These are phyloP conservation scores for Trichoderma asperellum DNA, from an alignment of 2,329 filamentous ascomycete species.

Conservation along the genomic window DNA sequence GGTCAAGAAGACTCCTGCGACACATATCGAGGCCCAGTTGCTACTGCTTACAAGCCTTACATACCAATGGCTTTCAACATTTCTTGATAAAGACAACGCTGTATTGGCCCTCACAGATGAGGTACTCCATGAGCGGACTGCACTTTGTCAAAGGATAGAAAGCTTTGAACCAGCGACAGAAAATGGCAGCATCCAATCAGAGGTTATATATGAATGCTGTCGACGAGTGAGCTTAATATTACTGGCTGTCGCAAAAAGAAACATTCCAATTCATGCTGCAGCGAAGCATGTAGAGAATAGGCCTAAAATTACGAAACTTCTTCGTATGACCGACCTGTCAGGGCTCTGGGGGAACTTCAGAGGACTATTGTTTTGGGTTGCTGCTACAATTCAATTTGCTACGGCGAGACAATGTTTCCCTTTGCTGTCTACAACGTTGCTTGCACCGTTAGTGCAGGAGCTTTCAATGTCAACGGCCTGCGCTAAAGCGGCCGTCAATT, in stretches of 20 bases:
- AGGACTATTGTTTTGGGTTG: constrained; percentile 11
- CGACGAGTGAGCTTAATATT: neutral
- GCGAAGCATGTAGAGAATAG: neutral
- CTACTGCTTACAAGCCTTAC: neutral
- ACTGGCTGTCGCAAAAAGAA: neutral
- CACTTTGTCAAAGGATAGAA: neutral
- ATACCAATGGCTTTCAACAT: neutral
- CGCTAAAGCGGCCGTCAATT: neutral
- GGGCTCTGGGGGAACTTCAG: constrained; percentile 4
- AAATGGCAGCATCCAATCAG: neutral
- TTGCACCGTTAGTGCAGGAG: constrained; percentile 4
- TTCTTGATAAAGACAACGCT: neutral
- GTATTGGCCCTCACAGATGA: neutral
- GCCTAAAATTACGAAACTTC: neutral
- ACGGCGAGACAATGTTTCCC: constrained; percentile 5
- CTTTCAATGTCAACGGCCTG: neutral
- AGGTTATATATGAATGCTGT: constrained; percentile 6
- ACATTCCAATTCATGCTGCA: neutral
- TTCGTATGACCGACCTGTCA: neutral
- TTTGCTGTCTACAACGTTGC: constrained; percentile 3
- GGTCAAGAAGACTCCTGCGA: neutral
- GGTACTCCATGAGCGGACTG: neutral
- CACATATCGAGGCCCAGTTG: neutral
- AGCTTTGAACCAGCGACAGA: neutral
- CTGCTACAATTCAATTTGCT: neutral